phyloP scores from a whole-genome alignment of 352 stramenopile species.

The Phytophthora meadii region DNA sequence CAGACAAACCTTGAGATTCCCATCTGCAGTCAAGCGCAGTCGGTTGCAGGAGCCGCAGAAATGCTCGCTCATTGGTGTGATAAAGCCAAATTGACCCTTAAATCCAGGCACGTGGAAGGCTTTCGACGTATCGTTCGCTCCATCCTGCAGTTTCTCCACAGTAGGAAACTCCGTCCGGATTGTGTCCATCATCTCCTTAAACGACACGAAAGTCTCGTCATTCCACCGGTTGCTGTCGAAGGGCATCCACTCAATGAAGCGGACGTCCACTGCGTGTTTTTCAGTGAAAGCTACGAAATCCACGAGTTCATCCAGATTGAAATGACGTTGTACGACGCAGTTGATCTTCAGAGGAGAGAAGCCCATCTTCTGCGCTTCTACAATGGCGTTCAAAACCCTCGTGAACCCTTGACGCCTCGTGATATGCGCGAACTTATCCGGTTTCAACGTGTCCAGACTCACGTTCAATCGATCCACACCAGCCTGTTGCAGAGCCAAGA shows the following conservation, averaged over 20 bases:
- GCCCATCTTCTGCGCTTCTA: slow-evolving; percentile 61
- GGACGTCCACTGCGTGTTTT: slow-evolving; percentile 89
- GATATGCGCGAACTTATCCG: slow-evolving; percentile 93
- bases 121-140: slow-evolving; percentile 96
- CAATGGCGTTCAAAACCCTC: slow-evolving; percentile 88
- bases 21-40: slow-evolving; percentile 96
- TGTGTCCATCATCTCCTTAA: slow-evolving; percentile 90
- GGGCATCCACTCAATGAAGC: slow-evolving; percentile 99
- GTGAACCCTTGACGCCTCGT: slow-evolving; percentile 92
- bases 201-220: slow-evolving; percentile 92
- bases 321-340: slow-evolving; percentile 96
- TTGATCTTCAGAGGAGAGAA: slow-evolving; percentile 95
- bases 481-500: slow-evolving; percentile 80
- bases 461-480: slow-evolving; percentile 95
- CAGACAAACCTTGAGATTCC: slow-evolving; percentile 96
- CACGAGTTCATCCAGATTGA: slow-evolving; percentile 95
- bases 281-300: slow-evolving; percentile 96
- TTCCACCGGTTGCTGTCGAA: slow-evolving; percentile 98
- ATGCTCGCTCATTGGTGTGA: slow-evolving; percentile 98
- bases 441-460: slow-evolving; percentile 95
- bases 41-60: slow-evolving; percentile 99
- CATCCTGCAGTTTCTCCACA: slow-evolving; percentile 69
- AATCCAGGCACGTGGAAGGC: slow-evolving; percentile 86
- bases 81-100: slow-evolving; percentile 92
- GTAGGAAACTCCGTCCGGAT: slow-evolving; percentile 54